These are phyloP conservation scores for Durotheca rogersii DNA, from an alignment of 495 filamentous ascomycete genomes.

Conservation along the genomic window DNA sequence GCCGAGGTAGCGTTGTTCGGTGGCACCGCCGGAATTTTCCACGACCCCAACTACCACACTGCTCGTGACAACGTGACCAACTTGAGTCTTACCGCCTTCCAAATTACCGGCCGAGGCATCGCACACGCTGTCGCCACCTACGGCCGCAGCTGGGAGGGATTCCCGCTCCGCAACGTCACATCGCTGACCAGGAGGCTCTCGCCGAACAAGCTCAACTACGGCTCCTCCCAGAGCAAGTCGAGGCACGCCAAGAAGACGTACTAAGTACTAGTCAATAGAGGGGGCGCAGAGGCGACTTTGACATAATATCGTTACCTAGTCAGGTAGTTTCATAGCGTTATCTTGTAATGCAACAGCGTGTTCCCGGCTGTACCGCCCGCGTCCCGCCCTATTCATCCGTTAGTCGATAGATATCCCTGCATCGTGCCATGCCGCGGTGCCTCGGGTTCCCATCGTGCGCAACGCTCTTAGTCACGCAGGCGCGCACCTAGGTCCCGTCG, in stretches of 20 bases:
- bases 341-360: no score
- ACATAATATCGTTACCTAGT: no score
- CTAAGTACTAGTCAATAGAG: no score
- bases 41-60: constrained; percentile 65
- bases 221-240: constrained; percentile 7
- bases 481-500: neutral
- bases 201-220: constrained; percentile 19
- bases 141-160: constrained; percentile 46
- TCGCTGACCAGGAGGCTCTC: constrained; percentile 8
- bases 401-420: no score
- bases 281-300: no score
- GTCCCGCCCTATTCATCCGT: no score
- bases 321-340: no score
- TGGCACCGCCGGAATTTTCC: constrained; percentile 58
- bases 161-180: constrained; percentile 32
- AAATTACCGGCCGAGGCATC: constrained; percentile 61
- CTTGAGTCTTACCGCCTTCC: constrained; percentile 58
- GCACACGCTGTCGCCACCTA: constrained; percentile 66
- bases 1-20: constrained; percentile 59
- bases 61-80: constrained; percentile 60
- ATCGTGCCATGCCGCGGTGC: no score
- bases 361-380: no score
- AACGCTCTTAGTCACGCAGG: neutral
- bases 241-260: constrained; percentile 11
- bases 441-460: no score